A percentile compares a stretch with the other conserved stretches of the same genome.
Evolutionary conservation across 768 basidiomycete species (phyloP).

Genomic region (Lactifluus pinguis): DNA sequence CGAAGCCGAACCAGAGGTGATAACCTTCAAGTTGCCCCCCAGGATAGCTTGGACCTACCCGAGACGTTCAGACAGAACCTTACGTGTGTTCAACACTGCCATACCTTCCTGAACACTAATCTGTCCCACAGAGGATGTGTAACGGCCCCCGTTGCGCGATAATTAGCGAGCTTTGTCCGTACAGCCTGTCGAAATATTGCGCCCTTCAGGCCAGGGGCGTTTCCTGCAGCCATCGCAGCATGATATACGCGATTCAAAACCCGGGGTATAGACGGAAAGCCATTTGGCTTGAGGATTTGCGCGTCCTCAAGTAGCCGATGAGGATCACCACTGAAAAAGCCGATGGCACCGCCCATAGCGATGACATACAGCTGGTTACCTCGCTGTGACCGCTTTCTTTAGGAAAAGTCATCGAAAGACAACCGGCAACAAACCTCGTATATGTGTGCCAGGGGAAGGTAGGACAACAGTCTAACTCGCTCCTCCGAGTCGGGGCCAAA

Average conservation of each 20-base stretch:
- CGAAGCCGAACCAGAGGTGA: constrained; percentile 83
- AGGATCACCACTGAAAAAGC: constrained; percentile 84
- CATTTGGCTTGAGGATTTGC: constrained; percentile 71
- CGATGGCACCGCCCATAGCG: constrained; percentile 59
- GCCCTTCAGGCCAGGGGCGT: constrained; percentile 71
- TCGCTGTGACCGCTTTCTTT: constrained; percentile 20
- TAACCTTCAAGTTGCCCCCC: constrained; percentile 62
- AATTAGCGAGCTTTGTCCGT: constrained; percentile 59
- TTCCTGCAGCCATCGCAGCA: constrained; percentile 62
- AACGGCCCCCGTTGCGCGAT: constrained; percentile 58
- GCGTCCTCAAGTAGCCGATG: constrained; percentile 86
- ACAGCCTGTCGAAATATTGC: constrained; percentile 77
- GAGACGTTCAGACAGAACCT: not conserved
- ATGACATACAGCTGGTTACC: constrained; percentile 49
- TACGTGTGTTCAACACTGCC: constrained; percentile 9
- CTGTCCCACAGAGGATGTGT: constrained; percentile 83
- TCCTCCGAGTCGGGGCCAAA: constrained; percentile 39
- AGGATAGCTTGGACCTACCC: constrained; percentile 67
- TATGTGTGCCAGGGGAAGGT: constrained; percentile 84
- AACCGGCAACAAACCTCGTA: constrained; percentile 50
- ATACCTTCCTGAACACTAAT: constrained; percentile 86
- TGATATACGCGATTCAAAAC: constrained; percentile 83
- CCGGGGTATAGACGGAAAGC: constrained; percentile 82
- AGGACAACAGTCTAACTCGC: constrained; percentile 44
- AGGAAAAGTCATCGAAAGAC: not conserved